phyloP scores from a whole-genome alignment of 1,284 basidiomycete species.

The Austroboletus niveus region DNA sequence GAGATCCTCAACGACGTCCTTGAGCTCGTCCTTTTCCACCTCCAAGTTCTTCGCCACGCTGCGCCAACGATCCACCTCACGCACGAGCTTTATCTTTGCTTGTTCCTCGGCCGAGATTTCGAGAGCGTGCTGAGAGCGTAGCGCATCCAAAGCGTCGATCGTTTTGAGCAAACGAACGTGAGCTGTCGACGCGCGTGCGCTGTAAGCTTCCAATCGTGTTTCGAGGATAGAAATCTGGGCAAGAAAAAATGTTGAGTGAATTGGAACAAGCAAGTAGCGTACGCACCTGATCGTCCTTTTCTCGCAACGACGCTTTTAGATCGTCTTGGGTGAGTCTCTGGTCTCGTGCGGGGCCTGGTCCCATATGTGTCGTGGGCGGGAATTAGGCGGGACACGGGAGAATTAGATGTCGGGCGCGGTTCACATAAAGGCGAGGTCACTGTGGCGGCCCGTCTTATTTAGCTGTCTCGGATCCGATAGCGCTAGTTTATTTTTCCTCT shows the following conservation, averaged over 20 bases:
- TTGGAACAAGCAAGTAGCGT: background rate
- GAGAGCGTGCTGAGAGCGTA: constrained; percentile 38
- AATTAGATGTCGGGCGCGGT: background rate
- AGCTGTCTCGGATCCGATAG: no score
- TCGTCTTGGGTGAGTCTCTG: constrained; percentile 19
- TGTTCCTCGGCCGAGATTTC: constrained; percentile 41
- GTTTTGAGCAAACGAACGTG: constrained; percentile 48
- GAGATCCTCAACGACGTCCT: constrained; percentile 51
- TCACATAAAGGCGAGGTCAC: no score
- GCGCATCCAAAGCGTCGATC: constrained; percentile 51
- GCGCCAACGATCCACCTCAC: constrained; percentile 38
- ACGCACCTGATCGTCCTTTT: constrained; percentile 35
- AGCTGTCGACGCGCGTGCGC: constrained; percentile 44
- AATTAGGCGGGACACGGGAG: no score
- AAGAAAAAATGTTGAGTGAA: background rate
- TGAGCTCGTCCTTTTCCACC: constrained; percentile 51
- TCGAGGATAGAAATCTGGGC: constrained; percentile 40
- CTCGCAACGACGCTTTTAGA: constrained; percentile 13
- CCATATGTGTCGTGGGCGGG: constrained; percentile 17
- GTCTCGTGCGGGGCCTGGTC: constrained; percentile 20
- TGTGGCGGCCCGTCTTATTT: no score
- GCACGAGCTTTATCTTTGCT: constrained; percentile 38
- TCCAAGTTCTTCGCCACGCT: constrained; percentile 38
- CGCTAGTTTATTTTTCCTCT: no score
- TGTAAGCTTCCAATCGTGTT: constrained; percentile 39